A percentile compares a stretch with the other conserved stretches of the same genome.
These are phyloP conservation scores for Capsicum rhomboideum DNA, from an alignment of 257 asterid genomes.

Conservation along the genomic window DNA sequence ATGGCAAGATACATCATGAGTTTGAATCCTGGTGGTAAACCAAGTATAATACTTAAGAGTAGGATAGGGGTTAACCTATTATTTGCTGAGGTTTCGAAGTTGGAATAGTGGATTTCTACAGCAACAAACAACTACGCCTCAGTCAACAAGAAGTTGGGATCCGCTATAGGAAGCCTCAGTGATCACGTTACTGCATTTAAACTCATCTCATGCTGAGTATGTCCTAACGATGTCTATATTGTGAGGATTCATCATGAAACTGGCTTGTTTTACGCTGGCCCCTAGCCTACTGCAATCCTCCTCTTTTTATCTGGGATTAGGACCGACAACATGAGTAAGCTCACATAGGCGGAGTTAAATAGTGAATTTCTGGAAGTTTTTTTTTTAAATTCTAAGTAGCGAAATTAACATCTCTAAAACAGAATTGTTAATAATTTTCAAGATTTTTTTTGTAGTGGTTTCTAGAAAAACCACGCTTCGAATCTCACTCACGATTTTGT, in stretches of 20 bases:
- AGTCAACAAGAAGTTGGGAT: not conserved
- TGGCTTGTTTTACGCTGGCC: not conserved
- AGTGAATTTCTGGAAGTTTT: not conserved
- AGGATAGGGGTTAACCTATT: not conserved
- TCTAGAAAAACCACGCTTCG: no score
- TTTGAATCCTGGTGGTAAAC: not conserved
- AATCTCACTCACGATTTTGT: no score
- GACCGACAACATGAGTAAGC: not conserved
- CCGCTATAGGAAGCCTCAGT: not conserved
- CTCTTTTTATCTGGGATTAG: not conserved
- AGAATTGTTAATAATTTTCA: not conserved
- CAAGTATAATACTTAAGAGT: not conserved
- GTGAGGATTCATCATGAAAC: not conserved
- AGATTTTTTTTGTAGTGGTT: not conserved
- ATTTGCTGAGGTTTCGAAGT: not conserved
- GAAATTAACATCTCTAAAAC: not conserved
- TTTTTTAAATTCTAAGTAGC: not conserved
- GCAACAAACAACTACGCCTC: not conserved
- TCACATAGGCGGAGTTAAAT: not conserved
- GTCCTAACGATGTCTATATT: not conserved
- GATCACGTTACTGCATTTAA: not conserved
- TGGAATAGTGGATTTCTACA: not conserved
- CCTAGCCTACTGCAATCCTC: not conserved
- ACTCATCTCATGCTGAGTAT: not conserved
- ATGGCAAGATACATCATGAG: not conserved